A percentile compares a stretch with the other conserved stretches of the same genome.
These are phyloP conservation scores for Sabuloglossum arenarium DNA, from an alignment of 495 filamentous ascomycete genomes.

Conservation along the genomic window DNA sequence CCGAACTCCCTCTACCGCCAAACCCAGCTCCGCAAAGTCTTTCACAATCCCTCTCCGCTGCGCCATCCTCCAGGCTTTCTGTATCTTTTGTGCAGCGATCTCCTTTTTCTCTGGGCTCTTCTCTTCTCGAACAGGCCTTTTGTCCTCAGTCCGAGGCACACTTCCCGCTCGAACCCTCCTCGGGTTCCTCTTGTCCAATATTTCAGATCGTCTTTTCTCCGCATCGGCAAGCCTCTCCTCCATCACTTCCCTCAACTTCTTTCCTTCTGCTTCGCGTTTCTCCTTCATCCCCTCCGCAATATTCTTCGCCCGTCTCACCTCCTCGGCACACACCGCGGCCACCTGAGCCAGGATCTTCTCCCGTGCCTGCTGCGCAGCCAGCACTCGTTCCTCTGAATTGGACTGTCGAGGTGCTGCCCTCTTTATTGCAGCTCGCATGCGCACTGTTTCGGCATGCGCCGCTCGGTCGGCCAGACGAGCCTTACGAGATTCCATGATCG, in stretches of 20 bases:
- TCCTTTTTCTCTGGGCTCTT: slow-evolving; percentile 20
- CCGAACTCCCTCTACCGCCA: slow-evolving; percentile 54
- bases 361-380: slow-evolving; percentile 78
- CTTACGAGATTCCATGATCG: slow-evolving; percentile 83
- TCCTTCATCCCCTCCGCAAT: slow-evolving; percentile 84
- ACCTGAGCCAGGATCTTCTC: slow-evolving; percentile 88
- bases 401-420: slow-evolving; percentile 45
- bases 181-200: slow-evolving; percentile 15
- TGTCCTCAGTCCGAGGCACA: neutral
- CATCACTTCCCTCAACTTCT: slow-evolving; percentile 55
- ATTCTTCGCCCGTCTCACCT: slow-evolving; percentile 84
- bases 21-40: slow-evolving; percentile 43
- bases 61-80: slow-evolving; percentile 52
- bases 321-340: slow-evolving; percentile 80
- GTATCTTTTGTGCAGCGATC: slow-evolving; percentile 50
- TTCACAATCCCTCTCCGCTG: slow-evolving; percentile 36
- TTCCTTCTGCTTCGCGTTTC: slow-evolving; percentile 69
- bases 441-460: slow-evolving; percentile 92
- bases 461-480: slow-evolving; percentile 83
- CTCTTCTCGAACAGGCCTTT: neutral
- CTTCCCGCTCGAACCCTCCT: slow-evolving; percentile 24
- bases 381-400: slow-evolving; percentile 58
- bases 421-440: slow-evolving; percentile 63
- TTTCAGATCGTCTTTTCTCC: slow-evolving; percentile 40
- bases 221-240: slow-evolving; percentile 78